These are phyloP conservation scores for Auxenochlorella pyrenoidosa DNA, from an alignment of 139 green algal species.

Conservation along the genomic window DNA sequence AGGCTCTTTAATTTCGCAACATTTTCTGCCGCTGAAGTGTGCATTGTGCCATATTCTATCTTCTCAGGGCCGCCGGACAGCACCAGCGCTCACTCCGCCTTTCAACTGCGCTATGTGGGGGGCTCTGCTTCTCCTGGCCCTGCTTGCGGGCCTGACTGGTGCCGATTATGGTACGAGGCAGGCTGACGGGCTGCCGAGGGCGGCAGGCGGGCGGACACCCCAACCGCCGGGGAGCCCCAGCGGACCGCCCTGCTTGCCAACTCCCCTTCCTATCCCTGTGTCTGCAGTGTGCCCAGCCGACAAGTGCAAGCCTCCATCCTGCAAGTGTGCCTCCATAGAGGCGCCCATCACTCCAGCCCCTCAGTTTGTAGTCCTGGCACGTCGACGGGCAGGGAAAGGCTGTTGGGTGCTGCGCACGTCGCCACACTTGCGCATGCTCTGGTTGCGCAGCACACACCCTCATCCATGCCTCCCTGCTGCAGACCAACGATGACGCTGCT, in stretches of 20 bases:
- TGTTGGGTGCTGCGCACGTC: not conserved
- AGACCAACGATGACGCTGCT: conserved; percentile 26
- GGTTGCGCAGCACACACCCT: not conserved
- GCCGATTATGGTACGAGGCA: not conserved
- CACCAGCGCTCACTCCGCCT: not conserved
- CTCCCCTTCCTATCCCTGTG: not conserved
- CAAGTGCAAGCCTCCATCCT: not conserved
- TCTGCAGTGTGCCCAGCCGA: not conserved
- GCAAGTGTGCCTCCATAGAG: not conserved
- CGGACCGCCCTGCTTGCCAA: no score
- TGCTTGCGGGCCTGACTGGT: not conserved
- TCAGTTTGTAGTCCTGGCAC: conserved; percentile 14
- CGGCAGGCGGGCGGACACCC: not conserved
- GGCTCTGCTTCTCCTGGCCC: not conserved
- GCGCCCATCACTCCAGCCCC: not conserved
- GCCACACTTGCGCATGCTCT: no score
- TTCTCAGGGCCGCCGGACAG: no score
- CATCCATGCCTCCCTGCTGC: not conserved
- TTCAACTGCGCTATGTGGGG: not conserved
- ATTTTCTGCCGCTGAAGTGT: no score
- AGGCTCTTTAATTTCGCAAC: no score
- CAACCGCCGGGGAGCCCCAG: no score
- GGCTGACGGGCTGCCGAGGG: not conserved
- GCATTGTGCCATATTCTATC: no score
- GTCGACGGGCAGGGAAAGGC: not conserved